These are phyloP conservation scores for Alopecurus myosuroides DNA, from an alignment of 176 grass and related monocot genomes.

Conservation along the genomic window DNA sequence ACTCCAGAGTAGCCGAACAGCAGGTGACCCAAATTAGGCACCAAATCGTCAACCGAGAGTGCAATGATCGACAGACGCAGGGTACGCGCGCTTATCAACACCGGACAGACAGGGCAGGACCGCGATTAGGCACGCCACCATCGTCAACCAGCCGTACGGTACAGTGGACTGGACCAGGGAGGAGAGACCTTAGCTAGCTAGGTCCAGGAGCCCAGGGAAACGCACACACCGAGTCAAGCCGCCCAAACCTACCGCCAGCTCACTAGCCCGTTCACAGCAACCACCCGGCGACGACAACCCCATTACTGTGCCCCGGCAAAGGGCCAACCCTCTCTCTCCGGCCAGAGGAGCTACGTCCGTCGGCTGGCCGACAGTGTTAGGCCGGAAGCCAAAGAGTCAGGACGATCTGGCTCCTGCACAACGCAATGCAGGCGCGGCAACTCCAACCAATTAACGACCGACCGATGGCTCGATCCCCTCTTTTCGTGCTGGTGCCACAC, in stretches of 20 bases:
- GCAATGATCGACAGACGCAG: neutral
- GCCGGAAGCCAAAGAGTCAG: neutral
- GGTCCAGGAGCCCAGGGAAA: neutral
- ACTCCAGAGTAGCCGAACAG: neutral
- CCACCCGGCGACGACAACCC: constrained; percentile 19
- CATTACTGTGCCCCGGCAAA: constrained; percentile 21
- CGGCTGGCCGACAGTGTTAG: neutral
- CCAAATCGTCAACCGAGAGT: neutral
- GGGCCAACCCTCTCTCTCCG: neutral
- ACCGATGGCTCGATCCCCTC: neutral
- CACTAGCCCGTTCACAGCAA: neutral
- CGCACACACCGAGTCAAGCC: neutral
- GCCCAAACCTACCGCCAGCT: neutral
- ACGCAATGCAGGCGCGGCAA: neutral
- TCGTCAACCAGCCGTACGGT: neutral
- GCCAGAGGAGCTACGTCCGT: too few species aligned
- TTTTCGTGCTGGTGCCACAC: neutral
- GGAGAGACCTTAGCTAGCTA: neutral
- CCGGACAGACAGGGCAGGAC: neutral
- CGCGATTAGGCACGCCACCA: neutral
- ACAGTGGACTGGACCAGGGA: neutral
- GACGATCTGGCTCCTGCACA: neutral
- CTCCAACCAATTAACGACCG: neutral
- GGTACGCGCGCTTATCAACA: neutral
- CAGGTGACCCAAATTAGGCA: neutral